Evolutionary conservation across 2,329 filamentous ascomycete species (phyloP).

Genomic region (Aquanectria penicillioides): DNA sequence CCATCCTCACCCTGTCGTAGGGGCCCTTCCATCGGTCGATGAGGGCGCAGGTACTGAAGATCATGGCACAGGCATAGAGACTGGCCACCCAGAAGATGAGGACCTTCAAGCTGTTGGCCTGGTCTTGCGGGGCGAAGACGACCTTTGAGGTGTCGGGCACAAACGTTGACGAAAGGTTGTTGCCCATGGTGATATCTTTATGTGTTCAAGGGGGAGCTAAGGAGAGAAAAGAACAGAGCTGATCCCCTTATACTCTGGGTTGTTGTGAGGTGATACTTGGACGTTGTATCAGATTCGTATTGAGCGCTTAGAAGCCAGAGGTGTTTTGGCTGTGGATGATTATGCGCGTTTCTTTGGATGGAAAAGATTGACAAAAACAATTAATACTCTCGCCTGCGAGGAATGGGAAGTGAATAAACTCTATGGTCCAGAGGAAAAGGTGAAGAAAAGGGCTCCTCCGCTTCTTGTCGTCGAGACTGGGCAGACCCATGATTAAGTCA

Average conservation of each 20-base stretch:
- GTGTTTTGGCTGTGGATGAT: not conserved
- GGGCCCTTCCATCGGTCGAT: constrained; percentile 55
- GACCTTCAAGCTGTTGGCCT: constrained; percentile 44
- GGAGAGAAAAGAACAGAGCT: not conserved
- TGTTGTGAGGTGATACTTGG: not conserved
- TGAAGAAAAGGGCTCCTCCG: constrained; percentile 22
- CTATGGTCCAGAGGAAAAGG: not conserved
- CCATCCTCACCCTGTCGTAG: constrained; percentile 46
- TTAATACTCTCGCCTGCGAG: constrained; percentile 40
- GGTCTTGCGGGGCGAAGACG: constrained; percentile 46
- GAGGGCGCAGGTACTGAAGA: constrained; percentile 54
- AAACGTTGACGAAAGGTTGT: constrained; percentile 52
- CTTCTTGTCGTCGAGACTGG: constrained; percentile 9
- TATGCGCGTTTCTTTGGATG: not conserved
- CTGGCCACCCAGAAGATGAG: constrained; percentile 47
- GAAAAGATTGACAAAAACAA: not conserved
- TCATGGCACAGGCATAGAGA: constrained; percentile 52
- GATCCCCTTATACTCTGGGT: not conserved
- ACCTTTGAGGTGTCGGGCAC: constrained; percentile 50
- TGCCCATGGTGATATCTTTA: constrained; percentile 47
- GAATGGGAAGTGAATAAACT: constrained; percentile 23
- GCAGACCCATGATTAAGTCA: constrained; percentile 7
- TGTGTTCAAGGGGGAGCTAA: not conserved
- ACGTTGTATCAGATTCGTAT: not conserved
- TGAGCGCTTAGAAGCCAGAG: not conserved